phyloP scores from a whole-genome alignment of 306 rosid species.

The Rosa chinensis region DNA sequence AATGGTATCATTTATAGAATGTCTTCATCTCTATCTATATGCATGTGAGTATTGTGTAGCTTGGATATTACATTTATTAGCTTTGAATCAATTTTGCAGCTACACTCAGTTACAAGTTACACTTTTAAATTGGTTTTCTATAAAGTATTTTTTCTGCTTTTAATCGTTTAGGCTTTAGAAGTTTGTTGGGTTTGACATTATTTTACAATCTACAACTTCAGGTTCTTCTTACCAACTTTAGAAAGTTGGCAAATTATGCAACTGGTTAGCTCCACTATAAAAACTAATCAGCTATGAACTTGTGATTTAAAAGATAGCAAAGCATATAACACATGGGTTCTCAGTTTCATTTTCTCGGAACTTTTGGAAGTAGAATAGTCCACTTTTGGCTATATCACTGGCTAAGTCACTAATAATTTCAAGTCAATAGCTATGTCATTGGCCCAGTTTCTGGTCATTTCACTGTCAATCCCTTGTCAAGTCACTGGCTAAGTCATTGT shows the following conservation, averaged over 20 bases:
- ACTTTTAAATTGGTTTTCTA: neutral
- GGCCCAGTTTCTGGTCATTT: no score
- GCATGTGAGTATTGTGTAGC: slow-evolving; percentile 48
- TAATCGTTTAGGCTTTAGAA: neutral
- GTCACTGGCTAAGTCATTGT: no score
- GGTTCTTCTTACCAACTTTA: slow-evolving; percentile 13
- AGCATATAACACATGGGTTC: slow-evolving; percentile 17
- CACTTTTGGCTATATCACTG: no score
- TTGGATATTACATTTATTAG: slow-evolving; percentile 14
- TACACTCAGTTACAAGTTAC: neutral
- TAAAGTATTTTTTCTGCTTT: neutral
- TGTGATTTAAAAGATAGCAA: neutral
- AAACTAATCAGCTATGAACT: neutral
- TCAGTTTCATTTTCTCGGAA: slow-evolving; percentile 12
- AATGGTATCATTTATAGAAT: slow-evolving; percentile 75
- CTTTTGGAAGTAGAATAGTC: neutral
- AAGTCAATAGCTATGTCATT: no score
- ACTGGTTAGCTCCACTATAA: slow-evolving; percentile 2
- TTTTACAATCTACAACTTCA: neutral
- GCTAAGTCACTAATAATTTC: no score
- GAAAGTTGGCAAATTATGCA: slow-evolving; percentile 2
- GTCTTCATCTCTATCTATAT: slow-evolving; percentile 77
- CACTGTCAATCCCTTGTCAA: no score
- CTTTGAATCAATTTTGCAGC: slow-evolving; percentile 20
- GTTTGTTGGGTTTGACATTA: slow-evolving; percentile 8